Evolutionary conservation across 1,139 yeast species (phyloP).

Genomic region (Blastobotrys ciferrii): DNA sequence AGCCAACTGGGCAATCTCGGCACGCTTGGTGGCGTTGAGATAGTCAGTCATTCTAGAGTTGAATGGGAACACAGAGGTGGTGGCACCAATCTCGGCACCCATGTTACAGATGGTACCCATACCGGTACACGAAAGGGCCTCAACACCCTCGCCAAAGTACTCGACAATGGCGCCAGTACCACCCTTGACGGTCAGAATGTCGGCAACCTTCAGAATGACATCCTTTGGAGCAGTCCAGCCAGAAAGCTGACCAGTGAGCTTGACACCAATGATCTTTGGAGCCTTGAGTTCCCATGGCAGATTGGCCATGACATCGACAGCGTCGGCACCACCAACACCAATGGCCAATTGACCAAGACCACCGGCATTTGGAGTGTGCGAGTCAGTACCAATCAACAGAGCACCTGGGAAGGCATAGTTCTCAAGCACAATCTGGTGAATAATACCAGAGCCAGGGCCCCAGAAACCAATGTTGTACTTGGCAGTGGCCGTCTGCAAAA

Average conservation of each 20-base stretch:
- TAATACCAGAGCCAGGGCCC: constrained; percentile 99
- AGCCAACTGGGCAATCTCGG: constrained; percentile 77
- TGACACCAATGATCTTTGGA: constrained; percentile 88
- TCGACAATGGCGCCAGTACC: constrained; percentile 96
- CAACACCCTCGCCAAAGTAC: constrained; percentile 93
- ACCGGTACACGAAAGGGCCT: constrained; percentile 86
- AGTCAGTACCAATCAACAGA: constrained; percentile 95
- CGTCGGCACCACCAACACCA: constrained; percentile 99
- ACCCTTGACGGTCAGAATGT: constrained; percentile 88
- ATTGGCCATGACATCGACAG: constrained; percentile 93
- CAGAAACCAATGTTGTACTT: constrained; percentile 96
- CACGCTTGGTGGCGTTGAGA: constrained; percentile 76
- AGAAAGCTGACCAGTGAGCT: constrained; percentile 76
- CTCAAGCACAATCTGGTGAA: constrained; percentile 94
- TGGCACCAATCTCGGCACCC: constrained; percentile 99
- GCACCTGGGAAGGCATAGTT: constrained; percentile 93
- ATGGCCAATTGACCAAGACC: constrained; percentile 96
- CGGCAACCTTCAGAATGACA: constrained; percentile 87
- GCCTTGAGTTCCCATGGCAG: constrained; percentile 99
- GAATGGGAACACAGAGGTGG: constrained; percentile 95
- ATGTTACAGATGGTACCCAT: constrained; percentile 99
- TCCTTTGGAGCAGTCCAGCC: constrained; percentile 98
- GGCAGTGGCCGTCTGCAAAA: constrained; percentile 82
- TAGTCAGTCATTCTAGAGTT: constrained; percentile 83
- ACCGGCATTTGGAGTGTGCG: constrained; percentile 98